Base-by-base conservation (phyloP, 805 yeast genomes). In the Ogataea sp. region DNA sequence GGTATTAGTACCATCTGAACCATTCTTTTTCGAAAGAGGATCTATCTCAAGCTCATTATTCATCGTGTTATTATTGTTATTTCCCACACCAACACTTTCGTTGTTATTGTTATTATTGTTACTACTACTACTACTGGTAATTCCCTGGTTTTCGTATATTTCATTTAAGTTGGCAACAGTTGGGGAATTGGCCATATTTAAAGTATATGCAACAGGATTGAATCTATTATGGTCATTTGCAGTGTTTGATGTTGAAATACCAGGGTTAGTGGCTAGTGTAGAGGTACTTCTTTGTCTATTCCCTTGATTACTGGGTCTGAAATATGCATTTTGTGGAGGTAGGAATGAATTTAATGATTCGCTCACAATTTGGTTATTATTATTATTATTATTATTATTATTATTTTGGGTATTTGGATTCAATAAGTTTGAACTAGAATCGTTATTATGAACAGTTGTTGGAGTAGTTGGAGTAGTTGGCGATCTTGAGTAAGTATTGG, bases 131-230 rank as follows among this genome's bases (percentile, higher is more conserved):
- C 11, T 18, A 30, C 10, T n/a, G 6, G 29, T 26, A 26, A 13
- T 26, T 26, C n/a, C 29, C 5, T 7, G 6, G 14, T 6, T 26
- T 13, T 26, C n/a, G 16, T 29, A 29, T 4, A 29, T 29, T 1
- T 48, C 39, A 21, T 45, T 48, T 24, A 56, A 39, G 37, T 56
- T 55, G 11, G 58, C 47, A 39, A 56, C 51, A 1, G 61, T 56
- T 29, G 54, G 59, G 36, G 58, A 52, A 29, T 50, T 56, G 3
- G 59, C 52, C 37, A 56, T 39, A 36, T 40, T 53, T 24, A 44
- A 37, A 26, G 52, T 54, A 48, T 55, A 56, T 3, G 48, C 36
- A 18, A 46, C 52, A 4, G 56, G 38, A 41, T 53, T 55, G 39
- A 53, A 57, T 20, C 57, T 39, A 39, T 55, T 56, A 39, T 57